Base-by-base conservation (phyloP, 192 early-diverging fungal species). In the Powellomyces hirtus region DNA sequence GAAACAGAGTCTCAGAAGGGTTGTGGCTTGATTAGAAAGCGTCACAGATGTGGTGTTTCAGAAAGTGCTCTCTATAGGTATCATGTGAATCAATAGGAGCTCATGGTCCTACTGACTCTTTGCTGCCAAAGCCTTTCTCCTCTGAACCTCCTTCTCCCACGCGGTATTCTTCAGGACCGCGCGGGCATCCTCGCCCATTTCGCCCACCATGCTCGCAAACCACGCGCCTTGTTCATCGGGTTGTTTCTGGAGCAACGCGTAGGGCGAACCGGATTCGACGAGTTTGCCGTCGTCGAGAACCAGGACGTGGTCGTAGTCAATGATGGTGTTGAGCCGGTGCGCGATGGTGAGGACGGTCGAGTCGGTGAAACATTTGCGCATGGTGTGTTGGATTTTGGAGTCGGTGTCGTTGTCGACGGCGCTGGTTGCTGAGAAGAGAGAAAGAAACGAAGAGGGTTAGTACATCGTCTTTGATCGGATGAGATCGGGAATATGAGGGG, bases 191-290 rank as follows among this genome's bases (percentile, higher is more conserved):
- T 66, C 55, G 27, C 78, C 75, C 76, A 79, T 79, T 56, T 81
- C 77, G 0, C 38, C 37, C 2, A 77, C 77, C 79, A 84, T 79
- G 26, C 61, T 26, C 20, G 53, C 38, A 71, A 84, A 84, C 79
- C 82, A 79, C 4, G 75, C 76, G 0, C 27, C 40, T 27, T 46
- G 31, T 11, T 79, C 62, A n/a, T 3, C 35, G 2, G 59, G 64
- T 18, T 61, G 20, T 50, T 83, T 68, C 51, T 60, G 44, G 49
- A 88, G 56, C 38, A 88, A 60, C 22, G 60, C 64, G 29, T 35
- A 46, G 0, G 88, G 88, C 0, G 77, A 14, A 11, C 83, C 88
- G 40, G 64, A 84, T 71, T 90, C 87, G 11, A 79, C 70, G 13
- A 83, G 40, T 14, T 62, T 46, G 8, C 79, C 82, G 37, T 73